Conservation (phyloP, 2,329 filamentous ascomycete genomes). For the Exophiala bonariae region DNA sequence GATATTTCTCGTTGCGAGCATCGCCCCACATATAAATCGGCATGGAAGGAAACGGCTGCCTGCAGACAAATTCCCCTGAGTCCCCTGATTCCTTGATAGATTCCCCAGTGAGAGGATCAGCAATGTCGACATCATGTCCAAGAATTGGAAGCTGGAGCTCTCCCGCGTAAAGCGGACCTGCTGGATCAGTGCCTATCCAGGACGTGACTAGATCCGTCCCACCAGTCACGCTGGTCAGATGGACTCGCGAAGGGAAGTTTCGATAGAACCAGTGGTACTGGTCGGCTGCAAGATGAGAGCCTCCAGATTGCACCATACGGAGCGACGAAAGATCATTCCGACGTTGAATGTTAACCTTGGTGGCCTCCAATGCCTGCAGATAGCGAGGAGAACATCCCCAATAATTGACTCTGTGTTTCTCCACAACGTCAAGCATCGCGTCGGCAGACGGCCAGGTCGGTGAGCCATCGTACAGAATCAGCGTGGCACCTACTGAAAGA, state of each 20-base stretch:
- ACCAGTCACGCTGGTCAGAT: conserved; percentile 44
- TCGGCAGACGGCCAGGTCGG: conserved; percentile 40
- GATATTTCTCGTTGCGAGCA: conserved; percentile 45
- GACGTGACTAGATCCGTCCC: conserved; percentile 43
- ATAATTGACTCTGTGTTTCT: conserved; percentile 39
- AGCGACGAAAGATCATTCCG: conserved; percentile 40
- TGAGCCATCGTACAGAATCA: conserved; percentile 45
- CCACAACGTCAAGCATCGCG: conserved; percentile 35
- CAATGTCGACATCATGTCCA: conserved; percentile 8
- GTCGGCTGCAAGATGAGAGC: conserved; percentile 41
- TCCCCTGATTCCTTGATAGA: conserved; percentile 10
- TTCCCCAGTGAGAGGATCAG: conserved; percentile 6
- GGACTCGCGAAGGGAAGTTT: conserved; percentile 37
- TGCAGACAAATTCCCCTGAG: conserved; percentile 64
- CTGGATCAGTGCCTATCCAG: conserved; percentile 41
- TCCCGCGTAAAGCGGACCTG: conserved; percentile 42
- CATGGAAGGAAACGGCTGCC: conserved; percentile 9
- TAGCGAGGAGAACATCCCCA: conserved; percentile 46
- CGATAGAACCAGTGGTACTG: conserved; percentile 48
- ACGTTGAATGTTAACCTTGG: background rate
- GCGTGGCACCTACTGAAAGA: conserved; percentile 39
- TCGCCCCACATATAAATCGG: conserved; percentile 9
- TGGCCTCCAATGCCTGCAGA: conserved; percentile 40
- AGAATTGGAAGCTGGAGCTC: conserved; percentile 40
- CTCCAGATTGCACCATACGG: conserved; percentile 46